phyloP scores from a whole-genome alignment of 1,284 basidiomycete species.

The Tilletia caries region DNA sequence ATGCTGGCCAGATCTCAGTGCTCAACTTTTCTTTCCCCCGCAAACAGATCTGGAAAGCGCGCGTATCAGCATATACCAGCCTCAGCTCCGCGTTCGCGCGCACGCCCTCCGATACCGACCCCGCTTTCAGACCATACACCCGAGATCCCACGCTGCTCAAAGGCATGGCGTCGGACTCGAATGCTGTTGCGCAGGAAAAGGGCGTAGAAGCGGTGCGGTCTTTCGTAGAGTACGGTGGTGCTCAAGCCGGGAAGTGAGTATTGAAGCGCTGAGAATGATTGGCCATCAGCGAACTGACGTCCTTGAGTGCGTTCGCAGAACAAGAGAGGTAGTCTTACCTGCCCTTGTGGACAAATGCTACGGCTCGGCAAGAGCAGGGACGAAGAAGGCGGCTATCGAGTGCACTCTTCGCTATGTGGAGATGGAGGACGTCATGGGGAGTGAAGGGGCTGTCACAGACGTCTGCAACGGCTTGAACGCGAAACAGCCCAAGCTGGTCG shows the following conservation, averaged over 20 bases:
- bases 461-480: slow-evolving; percentile 78
- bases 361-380: slow-evolving; percentile 78
- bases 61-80: slow-evolving; percentile 85
- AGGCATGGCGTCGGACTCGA: slow-evolving; percentile 64
- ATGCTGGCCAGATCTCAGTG: background rate
- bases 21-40: background rate
- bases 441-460: slow-evolving; percentile 75
- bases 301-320: slow-evolving; percentile 55
- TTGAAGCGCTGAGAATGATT: background rate
- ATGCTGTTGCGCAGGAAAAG: slow-evolving; percentile 97
- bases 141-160: slow-evolving; percentile 62
- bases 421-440: slow-evolving; percentile 73
- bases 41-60: slow-evolving; percentile 86
- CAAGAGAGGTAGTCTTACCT: slow-evolving; percentile 75
- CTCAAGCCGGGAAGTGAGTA: slow-evolving; percentile 60
- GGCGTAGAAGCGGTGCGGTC: slow-evolving; percentile 72
- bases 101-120: slow-evolving; percentile 83
- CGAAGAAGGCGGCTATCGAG: slow-evolving; percentile 84
- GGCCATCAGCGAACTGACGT: background rate
- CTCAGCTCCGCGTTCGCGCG: slow-evolving; percentile 58
- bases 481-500: slow-evolving; percentile 92
- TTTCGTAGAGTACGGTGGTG: slow-evolving; percentile 86
- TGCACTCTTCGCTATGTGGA: slow-evolving; percentile 86
- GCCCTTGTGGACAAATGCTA: slow-evolving; percentile 93
- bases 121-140: slow-evolving; percentile 84